phyloP scores from a whole-genome alignment of 2,329 filamentous ascomycete species.

The Aschersonia sp. region DNA sequence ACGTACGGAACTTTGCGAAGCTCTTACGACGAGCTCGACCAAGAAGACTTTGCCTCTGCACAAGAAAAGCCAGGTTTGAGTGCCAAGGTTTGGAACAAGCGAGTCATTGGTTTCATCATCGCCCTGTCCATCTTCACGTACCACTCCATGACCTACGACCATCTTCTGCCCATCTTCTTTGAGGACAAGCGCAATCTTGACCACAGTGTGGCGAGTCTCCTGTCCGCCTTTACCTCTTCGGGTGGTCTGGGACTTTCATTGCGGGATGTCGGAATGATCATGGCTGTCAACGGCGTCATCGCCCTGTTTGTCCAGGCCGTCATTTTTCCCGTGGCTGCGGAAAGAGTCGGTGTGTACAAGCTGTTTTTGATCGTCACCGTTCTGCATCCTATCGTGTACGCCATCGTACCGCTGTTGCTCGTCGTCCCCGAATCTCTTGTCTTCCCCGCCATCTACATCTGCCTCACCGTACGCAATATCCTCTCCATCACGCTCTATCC shows the following conservation, averaged over 20 bases:
- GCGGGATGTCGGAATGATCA: slow-evolving; percentile 45
- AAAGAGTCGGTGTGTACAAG: slow-evolving; percentile 41
- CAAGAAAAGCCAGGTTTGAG: slow-evolving; percentile 18
- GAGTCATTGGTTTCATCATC: slow-evolving; percentile 62
- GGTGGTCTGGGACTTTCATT: slow-evolving; percentile 49
- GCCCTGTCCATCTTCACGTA: slow-evolving; percentile 84
- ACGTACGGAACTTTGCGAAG: slow-evolving; percentile 59
- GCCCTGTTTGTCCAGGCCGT: slow-evolving; percentile 44
- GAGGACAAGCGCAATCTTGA: slow-evolving; percentile 52
- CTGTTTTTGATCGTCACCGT: slow-evolving; percentile 43
- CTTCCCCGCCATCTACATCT: slow-evolving; percentile 42
- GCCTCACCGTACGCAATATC: slow-evolving; percentile 42
- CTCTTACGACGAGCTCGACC: slow-evolving; percentile 33
- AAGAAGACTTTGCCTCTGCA: slow-evolving; percentile 18
- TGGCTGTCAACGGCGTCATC: slow-evolving; percentile 43
- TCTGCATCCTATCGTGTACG: slow-evolving; percentile 46
- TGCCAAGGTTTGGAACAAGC: slow-evolving; percentile 35
- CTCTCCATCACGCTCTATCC: slow-evolving; percentile 52
- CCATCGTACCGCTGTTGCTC: slow-evolving; percentile 43
- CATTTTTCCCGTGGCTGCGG: slow-evolving; percentile 45
- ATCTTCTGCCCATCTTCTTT: slow-evolving; percentile 82
- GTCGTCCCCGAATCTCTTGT: slow-evolving; percentile 36
- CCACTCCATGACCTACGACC: slow-evolving; percentile 90
- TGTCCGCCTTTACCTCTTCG: slow-evolving; percentile 37
- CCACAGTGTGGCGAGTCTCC: slow-evolving; percentile 14